Conservation (phyloP, 306 rosid genomes). For the Sicyos edulis region DNA sequence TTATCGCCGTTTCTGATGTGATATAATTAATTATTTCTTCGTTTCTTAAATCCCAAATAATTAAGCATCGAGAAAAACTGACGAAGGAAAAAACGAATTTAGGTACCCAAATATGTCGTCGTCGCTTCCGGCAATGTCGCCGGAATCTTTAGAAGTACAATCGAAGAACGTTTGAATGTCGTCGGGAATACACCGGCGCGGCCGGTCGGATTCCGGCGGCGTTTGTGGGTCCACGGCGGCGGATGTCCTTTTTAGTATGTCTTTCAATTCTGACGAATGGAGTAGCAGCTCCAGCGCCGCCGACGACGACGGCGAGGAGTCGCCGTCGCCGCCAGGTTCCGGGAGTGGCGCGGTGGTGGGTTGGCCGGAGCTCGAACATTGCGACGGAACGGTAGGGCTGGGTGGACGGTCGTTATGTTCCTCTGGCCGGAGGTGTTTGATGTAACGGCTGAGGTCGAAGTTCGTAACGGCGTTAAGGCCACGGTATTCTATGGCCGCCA, state of each 20-base stretch:
- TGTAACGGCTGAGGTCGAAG: constrained; percentile 76
- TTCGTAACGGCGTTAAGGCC: constrained; percentile 93
- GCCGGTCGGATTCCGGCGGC: constrained; percentile 28
- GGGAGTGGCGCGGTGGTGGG: background rate
- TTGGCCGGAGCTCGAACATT: constrained; percentile 12
- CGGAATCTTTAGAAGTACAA: constrained; percentile 39
- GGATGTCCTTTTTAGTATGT: constrained; percentile 49
- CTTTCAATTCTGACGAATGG: constrained; percentile 53
- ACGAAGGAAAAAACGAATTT: constrained; percentile 34
- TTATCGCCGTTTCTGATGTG: background rate
- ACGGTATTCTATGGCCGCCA: constrained; percentile 79
- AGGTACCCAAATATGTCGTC: constrained; percentile 66
- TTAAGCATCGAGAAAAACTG: constrained; percentile 54
- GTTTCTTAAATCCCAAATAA: background rate
- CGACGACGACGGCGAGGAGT: constrained; percentile 38
- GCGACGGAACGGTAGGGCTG: constrained; percentile 20
- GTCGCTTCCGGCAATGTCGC: constrained; percentile 41
- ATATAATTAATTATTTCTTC: background rate
- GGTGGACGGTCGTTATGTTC: constrained; percentile 19
- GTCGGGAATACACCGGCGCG: constrained; percentile 62
- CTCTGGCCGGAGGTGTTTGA: constrained; percentile 43
- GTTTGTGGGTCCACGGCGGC: constrained; percentile 25
- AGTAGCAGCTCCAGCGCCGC: constrained; percentile 36
- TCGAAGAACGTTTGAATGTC: constrained; percentile 83
- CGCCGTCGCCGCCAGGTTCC: background rate